phyloP scores from a whole-genome alignment of 257 asterid species.

The Misopates orontium region DNA sequence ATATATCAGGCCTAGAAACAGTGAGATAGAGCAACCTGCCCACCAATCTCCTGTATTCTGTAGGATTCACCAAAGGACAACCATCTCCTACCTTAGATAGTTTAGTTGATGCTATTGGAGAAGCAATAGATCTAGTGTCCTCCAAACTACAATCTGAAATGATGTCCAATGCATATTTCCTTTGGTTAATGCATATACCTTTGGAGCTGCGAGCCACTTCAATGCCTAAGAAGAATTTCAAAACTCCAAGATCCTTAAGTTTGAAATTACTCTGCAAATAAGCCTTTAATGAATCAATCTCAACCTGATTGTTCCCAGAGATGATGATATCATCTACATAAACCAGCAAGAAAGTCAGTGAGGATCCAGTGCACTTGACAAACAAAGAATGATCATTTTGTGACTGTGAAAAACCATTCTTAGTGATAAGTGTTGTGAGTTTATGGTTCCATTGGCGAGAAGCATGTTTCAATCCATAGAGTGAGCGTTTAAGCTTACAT shows the following conservation, averaged over 20 bases:
- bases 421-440: background rate
- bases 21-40: background rate
- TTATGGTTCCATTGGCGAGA: background rate
- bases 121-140: background rate
- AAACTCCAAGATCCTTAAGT: background rate
- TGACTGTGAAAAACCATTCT: background rate
- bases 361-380: background rate
- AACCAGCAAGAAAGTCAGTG: background rate
- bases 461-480: too few relatives aligned
- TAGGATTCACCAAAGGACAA: too few relatives aligned
- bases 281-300: background rate
- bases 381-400: background rate
- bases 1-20: too few relatives aligned
- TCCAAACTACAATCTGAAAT: background rate
- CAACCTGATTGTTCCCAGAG: background rate
- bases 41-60: background rate
- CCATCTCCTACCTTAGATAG: too few relatives aligned
- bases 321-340: conserved; percentile 1
- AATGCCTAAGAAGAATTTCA: too few relatives aligned
- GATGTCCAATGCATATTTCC: background rate
- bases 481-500: background rate
- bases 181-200: background rate
- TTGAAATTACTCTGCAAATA: background rate
- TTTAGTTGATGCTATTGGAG: background rate
- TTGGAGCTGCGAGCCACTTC: background rate